Conservation (phyloP, 1,284 basidiomycete genomes). For the Ustilago crameri region DNA sequence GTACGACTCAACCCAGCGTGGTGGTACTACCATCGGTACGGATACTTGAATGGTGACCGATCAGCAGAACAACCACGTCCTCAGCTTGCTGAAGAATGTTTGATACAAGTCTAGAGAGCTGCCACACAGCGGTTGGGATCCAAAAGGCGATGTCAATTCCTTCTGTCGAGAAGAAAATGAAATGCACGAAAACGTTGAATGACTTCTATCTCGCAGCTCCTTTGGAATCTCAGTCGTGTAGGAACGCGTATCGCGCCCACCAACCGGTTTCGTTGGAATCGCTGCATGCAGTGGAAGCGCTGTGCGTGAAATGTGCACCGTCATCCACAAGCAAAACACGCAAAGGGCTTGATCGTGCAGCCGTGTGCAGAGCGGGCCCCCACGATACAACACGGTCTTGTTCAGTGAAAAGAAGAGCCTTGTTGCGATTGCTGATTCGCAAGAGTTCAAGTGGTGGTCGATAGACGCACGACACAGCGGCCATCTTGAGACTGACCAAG, state of each 20-base stretch:
- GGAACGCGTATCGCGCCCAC: background rate
- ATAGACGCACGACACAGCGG: no score
- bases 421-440: no score
- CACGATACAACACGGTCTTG: background rate
- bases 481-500: no score
- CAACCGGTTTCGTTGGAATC: background rate
- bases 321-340: background rate
- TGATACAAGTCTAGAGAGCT: no score
- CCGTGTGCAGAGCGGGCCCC: background rate
- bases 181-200: background rate
- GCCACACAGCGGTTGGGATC: no score
- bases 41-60: no score
- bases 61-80: no score
- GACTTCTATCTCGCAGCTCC: constrained; percentile 1
- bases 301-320: background rate
- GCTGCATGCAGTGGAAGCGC: background rate
- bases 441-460: no score
- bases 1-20: no score
- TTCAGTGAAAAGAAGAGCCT: background rate
- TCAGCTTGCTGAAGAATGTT: no score
- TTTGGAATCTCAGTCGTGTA: background rate
- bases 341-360: background rate
- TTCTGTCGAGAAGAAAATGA: constrained; percentile 4
- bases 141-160: background rate
- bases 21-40: no score